phyloP scores from a whole-genome alignment of 108 stramenopile species.

The Skeletonema grethae region DNA sequence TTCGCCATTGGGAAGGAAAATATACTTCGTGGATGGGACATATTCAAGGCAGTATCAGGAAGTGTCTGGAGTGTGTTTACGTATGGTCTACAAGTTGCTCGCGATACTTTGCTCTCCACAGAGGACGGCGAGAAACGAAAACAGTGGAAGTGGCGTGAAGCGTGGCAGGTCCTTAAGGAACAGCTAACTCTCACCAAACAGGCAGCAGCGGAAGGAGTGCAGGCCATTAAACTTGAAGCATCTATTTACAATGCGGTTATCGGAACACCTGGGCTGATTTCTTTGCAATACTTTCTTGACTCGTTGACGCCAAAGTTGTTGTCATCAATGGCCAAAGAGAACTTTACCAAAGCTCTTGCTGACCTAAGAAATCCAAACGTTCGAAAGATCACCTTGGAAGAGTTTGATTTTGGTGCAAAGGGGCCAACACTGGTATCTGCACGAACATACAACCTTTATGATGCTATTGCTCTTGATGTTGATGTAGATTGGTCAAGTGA shows the following conservation, averaged over 20 bases:
- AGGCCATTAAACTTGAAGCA: slow-evolving; percentile 35
- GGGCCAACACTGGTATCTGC: slow-evolving; percentile 27
- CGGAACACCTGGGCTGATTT: slow-evolving; percentile 38
- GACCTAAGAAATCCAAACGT: slow-evolving; percentile 17
- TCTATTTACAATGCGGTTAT: slow-evolving; percentile 37
- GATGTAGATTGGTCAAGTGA: slow-evolving; percentile 14
- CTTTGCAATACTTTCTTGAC: slow-evolving; percentile 35
- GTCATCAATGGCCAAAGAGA: slow-evolving; percentile 23
- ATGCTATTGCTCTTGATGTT: slow-evolving; percentile 10
- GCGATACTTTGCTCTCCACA: slow-evolving; percentile 5
- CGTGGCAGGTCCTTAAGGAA: slow-evolving; percentile 34
- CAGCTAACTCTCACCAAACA: slow-evolving; percentile 19
- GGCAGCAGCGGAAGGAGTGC: slow-evolving; percentile 35
- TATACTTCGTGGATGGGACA: slow-evolving; percentile 9
- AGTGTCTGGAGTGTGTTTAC: slow-evolving; percentile 32
- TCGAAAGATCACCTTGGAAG: slow-evolving; percentile 16
- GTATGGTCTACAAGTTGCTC: slow-evolving; percentile 10
- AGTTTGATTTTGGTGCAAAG: slow-evolving; percentile 17
- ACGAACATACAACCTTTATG: slow-evolving; percentile 21
- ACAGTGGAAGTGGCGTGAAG: slow-evolving; percentile 39
- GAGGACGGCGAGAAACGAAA: background rate
- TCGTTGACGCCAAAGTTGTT: slow-evolving; percentile 27
- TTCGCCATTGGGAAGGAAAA: slow-evolving; percentile 41
- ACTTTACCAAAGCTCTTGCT: slow-evolving; percentile 12
- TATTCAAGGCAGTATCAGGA: slow-evolving; percentile 14